Percentiles rank a stretch among this genome's conserved stretches.
phyloP scores from a whole-genome alignment of 495 filamentous ascomycete genomes.

The Penicillium chermesinum region DNA sequence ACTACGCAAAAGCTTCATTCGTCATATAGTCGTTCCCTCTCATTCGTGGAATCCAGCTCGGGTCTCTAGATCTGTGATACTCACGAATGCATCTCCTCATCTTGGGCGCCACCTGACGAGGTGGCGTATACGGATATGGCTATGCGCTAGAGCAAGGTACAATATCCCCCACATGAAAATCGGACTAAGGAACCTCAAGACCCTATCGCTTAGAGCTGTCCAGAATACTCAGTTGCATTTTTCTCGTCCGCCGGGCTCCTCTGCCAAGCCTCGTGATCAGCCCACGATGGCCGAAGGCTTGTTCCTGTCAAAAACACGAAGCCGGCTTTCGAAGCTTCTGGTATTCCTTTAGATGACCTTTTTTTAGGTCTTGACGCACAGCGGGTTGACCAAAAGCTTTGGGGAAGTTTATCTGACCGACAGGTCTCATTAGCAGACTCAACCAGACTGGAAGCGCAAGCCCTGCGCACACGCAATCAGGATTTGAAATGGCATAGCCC shows the following conservation, averaged over 20 bases:
- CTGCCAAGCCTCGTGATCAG: background rate
- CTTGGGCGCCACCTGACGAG: slow-evolving; percentile 7
- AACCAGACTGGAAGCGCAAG: background rate
- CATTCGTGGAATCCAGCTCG: background rate
- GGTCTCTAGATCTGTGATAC: background rate
- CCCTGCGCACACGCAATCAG: background rate
- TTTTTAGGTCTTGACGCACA: slow-evolving; percentile 5
- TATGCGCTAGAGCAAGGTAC: slow-evolving; percentile 10
- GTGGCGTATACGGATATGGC: slow-evolving; percentile 1
- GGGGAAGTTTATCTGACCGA: slow-evolving; percentile 9
- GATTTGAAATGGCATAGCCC: background rate
- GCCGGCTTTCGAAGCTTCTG: slow-evolving; percentile 6
- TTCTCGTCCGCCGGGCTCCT: background rate
- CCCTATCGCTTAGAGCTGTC: no score
- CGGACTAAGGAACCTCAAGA: no score
- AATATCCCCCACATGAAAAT: no score
- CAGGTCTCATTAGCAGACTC: slow-evolving; percentile 7
- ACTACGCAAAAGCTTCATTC: background rate
- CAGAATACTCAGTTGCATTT: background rate
- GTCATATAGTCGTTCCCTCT: no score
- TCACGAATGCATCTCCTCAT: slow-evolving; percentile 8
- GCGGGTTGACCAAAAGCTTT: slow-evolving; percentile 3
- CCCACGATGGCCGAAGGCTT: slow-evolving; percentile 8
- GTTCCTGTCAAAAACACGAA: slow-evolving; percentile 3
- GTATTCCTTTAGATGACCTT: slow-evolving; percentile 1